Conservation (phyloP, 345 rosid genomes). For the Lumnitzera racemosa region DNA sequence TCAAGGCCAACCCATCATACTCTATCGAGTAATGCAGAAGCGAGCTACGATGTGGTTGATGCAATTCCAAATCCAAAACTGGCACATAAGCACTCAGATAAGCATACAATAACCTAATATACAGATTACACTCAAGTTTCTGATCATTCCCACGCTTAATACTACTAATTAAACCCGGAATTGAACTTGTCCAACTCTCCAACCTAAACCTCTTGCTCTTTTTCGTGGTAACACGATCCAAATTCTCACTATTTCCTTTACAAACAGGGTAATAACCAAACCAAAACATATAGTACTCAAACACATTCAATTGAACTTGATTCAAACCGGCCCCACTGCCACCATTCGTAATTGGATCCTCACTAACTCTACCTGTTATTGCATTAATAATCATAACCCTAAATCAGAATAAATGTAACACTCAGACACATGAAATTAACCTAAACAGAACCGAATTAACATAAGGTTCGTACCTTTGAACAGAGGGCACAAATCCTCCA, state of each 20-base stretch:
- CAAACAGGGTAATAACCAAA: constrained; percentile 82
- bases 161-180: constrained; percentile 43
- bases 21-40: constrained; percentile 59
- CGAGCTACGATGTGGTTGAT: constrained; percentile 71
- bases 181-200: constrained; percentile 58
- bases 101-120: constrained; percentile 54
- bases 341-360: constrained; percentile 47
- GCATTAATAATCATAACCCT: too few species aligned
- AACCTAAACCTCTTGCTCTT: constrained; percentile 42
- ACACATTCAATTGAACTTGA: constrained; percentile 65
- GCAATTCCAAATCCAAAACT: constrained; percentile 38
- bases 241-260: constrained; percentile 52
- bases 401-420: too few species aligned
- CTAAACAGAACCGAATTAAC: too few species aligned
- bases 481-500: constrained; percentile 49
- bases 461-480: constrained; percentile 22
- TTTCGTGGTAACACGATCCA: constrained; percentile 21
- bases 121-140: constrained; percentile 54
- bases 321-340: constrained; percentile 1
- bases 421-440: too few species aligned
- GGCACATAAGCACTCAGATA: constrained; percentile 83
- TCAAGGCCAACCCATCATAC: constrained; percentile 49
- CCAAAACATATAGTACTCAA: constrained; percentile 91
- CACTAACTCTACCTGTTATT: constrained; percentile 32
- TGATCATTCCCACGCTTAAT: constrained; percentile 44